These are phyloP conservation scores for Gnaphalium uliginosum DNA, from an alignment of 129 eudicot genomes.

Conservation along the genomic window DNA sequence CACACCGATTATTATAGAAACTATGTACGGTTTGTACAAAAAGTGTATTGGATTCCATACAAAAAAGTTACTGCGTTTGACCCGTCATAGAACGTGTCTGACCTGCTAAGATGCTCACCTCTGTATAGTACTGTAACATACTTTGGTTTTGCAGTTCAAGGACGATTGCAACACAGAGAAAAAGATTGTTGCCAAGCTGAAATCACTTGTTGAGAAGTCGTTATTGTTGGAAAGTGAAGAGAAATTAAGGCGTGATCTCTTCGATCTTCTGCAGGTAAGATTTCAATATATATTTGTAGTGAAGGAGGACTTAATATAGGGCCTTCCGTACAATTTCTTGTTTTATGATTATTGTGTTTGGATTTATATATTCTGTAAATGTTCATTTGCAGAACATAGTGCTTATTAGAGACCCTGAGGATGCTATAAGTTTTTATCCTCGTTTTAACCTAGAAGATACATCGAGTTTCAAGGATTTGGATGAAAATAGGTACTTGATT, in stretches of 20 bases:
- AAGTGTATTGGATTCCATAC: not conserved
- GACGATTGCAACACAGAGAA: slow-evolving; percentile 96
- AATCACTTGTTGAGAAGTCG: slow-evolving; percentile 60
- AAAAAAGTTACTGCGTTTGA: not conserved
- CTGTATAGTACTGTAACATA: not conserved
- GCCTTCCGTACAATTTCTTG: slow-evolving; percentile 2
- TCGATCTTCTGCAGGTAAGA: slow-evolving; percentile 76
- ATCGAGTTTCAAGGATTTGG: slow-evolving; percentile 78
- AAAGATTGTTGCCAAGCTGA: slow-evolving; percentile 78
- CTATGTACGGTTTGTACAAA: not conserved
- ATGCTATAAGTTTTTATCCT: slow-evolving; percentile 80
- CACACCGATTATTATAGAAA: not conserved
- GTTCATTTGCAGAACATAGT: slow-evolving; percentile 65
- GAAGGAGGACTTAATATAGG: not conserved
- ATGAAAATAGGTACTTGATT: slow-evolving; percentile 69
- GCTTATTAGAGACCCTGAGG: slow-evolving; percentile 92
- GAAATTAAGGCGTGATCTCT: slow-evolving; percentile 62
- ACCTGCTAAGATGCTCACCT: not conserved
- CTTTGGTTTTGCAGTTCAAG: slow-evolving; percentile 58
- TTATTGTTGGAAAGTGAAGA: slow-evolving; percentile 67
- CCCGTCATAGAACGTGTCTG: not conserved
- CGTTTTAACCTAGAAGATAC: slow-evolving; percentile 98
- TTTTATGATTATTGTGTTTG: slow-evolving; percentile 5
- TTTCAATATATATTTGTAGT: not conserved
- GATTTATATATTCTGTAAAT: not conserved